phyloP scores from a whole-genome alignment of 306 rosid genomes.

The Vigna reflexopilosa region DNA sequence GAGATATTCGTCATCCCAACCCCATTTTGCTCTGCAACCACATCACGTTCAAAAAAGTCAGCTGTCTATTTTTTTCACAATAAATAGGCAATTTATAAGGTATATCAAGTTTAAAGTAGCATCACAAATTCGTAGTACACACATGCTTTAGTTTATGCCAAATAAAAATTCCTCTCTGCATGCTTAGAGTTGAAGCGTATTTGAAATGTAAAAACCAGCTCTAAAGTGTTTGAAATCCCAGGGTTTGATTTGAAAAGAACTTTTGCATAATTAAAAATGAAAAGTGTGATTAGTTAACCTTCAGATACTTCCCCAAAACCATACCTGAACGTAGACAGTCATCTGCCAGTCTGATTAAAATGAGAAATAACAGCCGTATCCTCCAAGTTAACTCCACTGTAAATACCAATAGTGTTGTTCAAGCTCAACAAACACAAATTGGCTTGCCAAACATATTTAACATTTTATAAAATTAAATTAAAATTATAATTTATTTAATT shows the following conservation, averaged over 20 bases:
- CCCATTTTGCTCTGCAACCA: constrained; percentile 89
- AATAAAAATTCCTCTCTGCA: background rate
- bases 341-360: constrained; percentile 69
- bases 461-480: no score
- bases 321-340: constrained; percentile 83
- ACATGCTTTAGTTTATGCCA: background rate
- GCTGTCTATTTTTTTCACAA: background rate
- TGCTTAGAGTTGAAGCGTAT: constrained; percentile 16
- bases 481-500: no score
- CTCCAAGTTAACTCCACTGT: constrained; percentile 68
- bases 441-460: no score
- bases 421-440: constrained; percentile 16
- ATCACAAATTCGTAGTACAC: background rate
- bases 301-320: constrained; percentile 36
- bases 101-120: background rate
- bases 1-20: constrained; percentile 79
- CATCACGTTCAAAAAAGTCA: constrained; percentile 32
- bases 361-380: constrained; percentile 56
- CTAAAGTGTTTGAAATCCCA: background rate
- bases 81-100: background rate
- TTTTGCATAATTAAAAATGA: background rate
- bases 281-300: background rate
- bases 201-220: constrained; percentile 21
- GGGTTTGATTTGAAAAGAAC: background rate
- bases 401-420: constrained; percentile 74